Percentiles rank a stretch among this genome's conserved stretches.
These are phyloP conservation scores for Alternaria sp. DNA, from an alignment of 2,329 filamentous ascomycete species.

Conservation along the genomic window DNA sequence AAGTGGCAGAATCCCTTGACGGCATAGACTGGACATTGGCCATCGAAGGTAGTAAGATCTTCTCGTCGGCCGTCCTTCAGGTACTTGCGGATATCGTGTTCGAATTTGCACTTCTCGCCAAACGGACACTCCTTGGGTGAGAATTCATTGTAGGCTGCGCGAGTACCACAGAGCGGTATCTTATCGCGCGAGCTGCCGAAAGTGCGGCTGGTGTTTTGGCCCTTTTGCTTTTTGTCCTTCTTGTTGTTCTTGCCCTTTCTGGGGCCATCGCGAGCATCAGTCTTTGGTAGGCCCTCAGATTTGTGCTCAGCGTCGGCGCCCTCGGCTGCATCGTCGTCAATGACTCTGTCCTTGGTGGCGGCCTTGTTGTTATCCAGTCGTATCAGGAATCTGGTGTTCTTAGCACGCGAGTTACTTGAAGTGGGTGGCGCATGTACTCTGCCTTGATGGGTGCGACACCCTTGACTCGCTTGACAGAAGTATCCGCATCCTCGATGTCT, in stretches of 20 bases:
- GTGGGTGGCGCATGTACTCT: constrained; percentile 60
- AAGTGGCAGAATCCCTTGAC: constrained; percentile 76
- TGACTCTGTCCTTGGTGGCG: constrained; percentile 33
- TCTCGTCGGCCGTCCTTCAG: constrained; percentile 79
- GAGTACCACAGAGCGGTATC: constrained; percentile 77
- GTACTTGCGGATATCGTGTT: constrained; percentile 86
- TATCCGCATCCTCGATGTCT: constrained; percentile 36
- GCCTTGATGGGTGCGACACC: constrained; percentile 75
- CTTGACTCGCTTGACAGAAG: constrained; percentile 43
- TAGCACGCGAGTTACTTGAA: constrained; percentile 19
- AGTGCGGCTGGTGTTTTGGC: constrained; percentile 82
- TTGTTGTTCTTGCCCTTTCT: constrained; percentile 57
- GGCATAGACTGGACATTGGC: constrained; percentile 83
- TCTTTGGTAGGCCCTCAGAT: constrained; percentile 41
- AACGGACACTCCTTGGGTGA: constrained; percentile 77
- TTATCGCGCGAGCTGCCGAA: constrained; percentile 83
- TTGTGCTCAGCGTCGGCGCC: constrained; percentile 54
- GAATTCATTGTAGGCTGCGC: constrained; percentile 76
- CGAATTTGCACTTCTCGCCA: constrained; percentile 79
- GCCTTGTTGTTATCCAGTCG: constrained; percentile 33
- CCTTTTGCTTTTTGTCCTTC: constrained; percentile 69
- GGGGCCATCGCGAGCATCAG: constrained; percentile 43
- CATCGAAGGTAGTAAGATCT: constrained; percentile 77
- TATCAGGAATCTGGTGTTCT: constrained; percentile 42
- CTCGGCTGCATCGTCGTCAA: constrained; percentile 66